Evolutionary conservation across 2,329 filamentous ascomycete genomes (phyloP), one percentile per base, ranked within the genome.

Genomic region (Calonectria pseudoreteaudii): DNA sequence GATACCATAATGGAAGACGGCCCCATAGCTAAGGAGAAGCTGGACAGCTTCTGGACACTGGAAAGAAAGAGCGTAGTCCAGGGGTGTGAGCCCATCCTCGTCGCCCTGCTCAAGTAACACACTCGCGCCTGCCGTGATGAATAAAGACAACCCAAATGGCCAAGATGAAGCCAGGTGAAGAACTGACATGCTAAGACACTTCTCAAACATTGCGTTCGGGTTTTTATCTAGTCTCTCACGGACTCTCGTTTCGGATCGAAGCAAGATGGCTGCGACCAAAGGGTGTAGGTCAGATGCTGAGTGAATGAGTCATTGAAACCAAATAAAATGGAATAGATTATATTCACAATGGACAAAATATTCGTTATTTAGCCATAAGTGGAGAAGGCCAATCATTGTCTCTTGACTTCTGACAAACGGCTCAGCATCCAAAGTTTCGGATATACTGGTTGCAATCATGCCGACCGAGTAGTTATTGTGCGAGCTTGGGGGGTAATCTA

Each of bases 381-480:
- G 18, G 5, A 53, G 16, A 30, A 26, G 18, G 1, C 2, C 13
- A 26, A 16, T 13, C 4, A 11, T 1, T 0, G 2, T 3, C 7
- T 34, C 6, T 23, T 16, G 11, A 9, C 3, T 18, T 4, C 3
- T 2, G 5, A 10, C 56, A 18, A 60, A 38, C 3, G n/a, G 34
- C 16, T 60, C 56, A 4, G 14, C 5, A 0, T 60, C 36, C 1
- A 41, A 60, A 10, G 9, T 9, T 4, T 36, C 14, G 3, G 56
- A 38, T 38, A 60, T 2, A 36, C 14, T 38, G n/a, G n/a, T 7
- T 11, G 9, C 7, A 38, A 60, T n/a, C 13, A 14, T 10, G n/a
- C 34, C 4, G 6, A 0, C 0, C 18, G n/a, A 18, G 23, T 1
- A 14, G 13, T 0, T 10, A n/a, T n/a, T n/a, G n/a, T n/a, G n/a